A percentile compares a stretch with the other conserved stretches of the same genome.
phyloP scores from a whole-genome alignment of 2,329 filamentous ascomycete species.

The Ceratocystis alfenasii region DNA sequence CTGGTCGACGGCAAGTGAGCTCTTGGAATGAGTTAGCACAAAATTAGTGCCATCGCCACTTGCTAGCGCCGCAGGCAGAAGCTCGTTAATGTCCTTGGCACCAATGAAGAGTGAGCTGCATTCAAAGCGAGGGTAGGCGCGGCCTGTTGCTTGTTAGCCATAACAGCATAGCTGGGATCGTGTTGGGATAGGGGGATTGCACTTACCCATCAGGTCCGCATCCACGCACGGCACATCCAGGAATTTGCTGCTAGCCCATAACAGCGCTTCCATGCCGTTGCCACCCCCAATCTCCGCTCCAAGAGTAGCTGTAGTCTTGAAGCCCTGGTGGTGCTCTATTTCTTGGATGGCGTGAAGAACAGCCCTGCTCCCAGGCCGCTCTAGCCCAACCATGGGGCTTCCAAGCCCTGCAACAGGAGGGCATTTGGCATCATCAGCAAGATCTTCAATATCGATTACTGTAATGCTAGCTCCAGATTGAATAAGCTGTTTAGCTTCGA shows the following conservation, averaged over 20 bases:
- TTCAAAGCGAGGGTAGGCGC: slow-evolving; percentile 27
- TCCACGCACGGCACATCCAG: slow-evolving; percentile 31
- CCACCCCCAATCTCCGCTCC: slow-evolving; percentile 38
- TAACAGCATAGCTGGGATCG: not conserved
- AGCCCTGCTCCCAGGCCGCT: slow-evolving; percentile 24
- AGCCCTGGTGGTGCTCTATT: slow-evolving; percentile 35
- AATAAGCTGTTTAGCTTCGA: slow-evolving; percentile 23
- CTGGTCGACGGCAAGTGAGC: slow-evolving; percentile 23
- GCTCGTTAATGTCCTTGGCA: slow-evolving; percentile 26
- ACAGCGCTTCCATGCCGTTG: slow-evolving; percentile 37
- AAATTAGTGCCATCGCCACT: slow-evolving; percentile 25
- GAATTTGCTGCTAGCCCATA: slow-evolving; percentile 30
- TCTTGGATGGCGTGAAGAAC: slow-evolving; percentile 40
- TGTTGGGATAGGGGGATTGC: not conserved
- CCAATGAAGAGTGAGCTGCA: slow-evolving; percentile 28
- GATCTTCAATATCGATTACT: slow-evolving; percentile 24
- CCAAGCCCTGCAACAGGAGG: slow-evolving; percentile 25
- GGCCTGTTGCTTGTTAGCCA: slow-evolving; percentile 21
- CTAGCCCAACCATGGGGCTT: slow-evolving; percentile 25
- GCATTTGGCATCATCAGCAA: slow-evolving; percentile 24
- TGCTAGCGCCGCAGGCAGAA: slow-evolving; percentile 26
- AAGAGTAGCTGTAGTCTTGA: slow-evolving; percentile 17
- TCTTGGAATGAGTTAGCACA: slow-evolving; percentile 19
- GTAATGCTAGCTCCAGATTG: slow-evolving; percentile 24
- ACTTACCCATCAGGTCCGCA: slow-evolving; percentile 32